Base-by-base conservation (phyloP, 2,329 filamentous ascomycete genomes). In the Lachnellula subtilissima region DNA sequence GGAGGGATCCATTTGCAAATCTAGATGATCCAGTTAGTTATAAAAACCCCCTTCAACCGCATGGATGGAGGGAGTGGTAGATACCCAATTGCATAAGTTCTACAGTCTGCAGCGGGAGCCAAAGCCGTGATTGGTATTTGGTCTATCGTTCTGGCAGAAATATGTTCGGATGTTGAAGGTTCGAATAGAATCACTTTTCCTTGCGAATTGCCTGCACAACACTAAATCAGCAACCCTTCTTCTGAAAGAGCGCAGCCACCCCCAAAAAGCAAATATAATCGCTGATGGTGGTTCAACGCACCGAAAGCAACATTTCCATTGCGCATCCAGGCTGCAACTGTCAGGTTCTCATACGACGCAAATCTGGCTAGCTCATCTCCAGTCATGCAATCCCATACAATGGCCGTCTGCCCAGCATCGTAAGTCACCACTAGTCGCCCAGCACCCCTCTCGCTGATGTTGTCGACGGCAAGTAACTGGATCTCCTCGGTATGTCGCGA, bases 291-390 rank as follows among this genome's bases (percentile, higher is more conserved):
- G 53, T 11, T 28, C 48, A 53, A 68, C 85, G 72, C 79, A 97
- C 93, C 94, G 77, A 97, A 97, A 39, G 91, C 93, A 63, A 99
- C 87, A 74, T 96, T 96, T 53, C 94, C 94, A 74, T 97, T 97
- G 46, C 87, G 83, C 92, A 99, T 97, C 91, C 94, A 99, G 12
- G 89, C 81, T 39, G 92, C 93, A 32, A 90, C 87, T 22, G 86
- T 86, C 61, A 97, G 81, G 63, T 89, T 84, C 68, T 96, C 91
- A 68, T 96, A 97, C 0, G 92, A 94, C 23, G 87, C 86, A 75
- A 97, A 97, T n/a, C 92, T 83, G 40, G 93, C 86, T 56, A 97
- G 82, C 72, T 97, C 91, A 57, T 91, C 86, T 49, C 94, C 94
- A 0, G 91, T 95, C 75, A 95, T 85, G 58, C 97, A 79, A 73